Evolutionary conservation across 1,139 yeast species (phyloP), one percentile per base, ranked within the genome.

Genomic region (Saccharomycopsis hybrid): DNA sequence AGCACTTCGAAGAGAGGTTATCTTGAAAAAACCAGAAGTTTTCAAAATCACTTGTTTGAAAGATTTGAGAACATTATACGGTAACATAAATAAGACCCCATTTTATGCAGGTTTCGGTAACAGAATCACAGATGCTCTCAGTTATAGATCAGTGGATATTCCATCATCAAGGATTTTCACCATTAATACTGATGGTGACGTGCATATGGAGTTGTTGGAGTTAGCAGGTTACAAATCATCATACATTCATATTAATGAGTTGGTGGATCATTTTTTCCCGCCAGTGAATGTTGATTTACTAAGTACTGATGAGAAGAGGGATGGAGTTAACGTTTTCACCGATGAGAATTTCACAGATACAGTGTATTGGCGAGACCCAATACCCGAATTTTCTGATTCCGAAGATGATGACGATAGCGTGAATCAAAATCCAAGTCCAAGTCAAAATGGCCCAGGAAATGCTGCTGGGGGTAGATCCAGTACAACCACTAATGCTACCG

Each of bases 71-170:
- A 76, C 82, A 51, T 70, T 94, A 33, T 79, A 82, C 68, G 51
- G 56, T 51, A 64, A 62, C 40, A 61, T 60, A 2, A 60, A 62
- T 39, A 65, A 64, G 36, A 84, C 90, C 1, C 97, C 97, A 3
- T 94, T 94, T 61, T 90, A 87, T 65, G 98, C 98, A 4, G 99
- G 98, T 0, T 94, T 94, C 65, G 99, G 99, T 27, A 94, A 94
- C 63, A 74, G 96, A 58, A 92, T 94, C 54, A 94, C 99, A 0
- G 99, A 94, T 69, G 98, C 98, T 4, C 76, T 94, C 51, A 87
- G 97, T 53, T 94, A 94, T 65, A 74, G 98, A 59, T 85, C 92
- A 9, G 98, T 92, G 3, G 89, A 94, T 9, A 87, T 94, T 5
- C 98, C 98, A 2, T 82, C 95, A 33, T 94, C 96, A 41, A 74